phyloP scores from a whole-genome alignment of 1,139 yeast species.

The Debaryomyces subglobosus region DNA sequence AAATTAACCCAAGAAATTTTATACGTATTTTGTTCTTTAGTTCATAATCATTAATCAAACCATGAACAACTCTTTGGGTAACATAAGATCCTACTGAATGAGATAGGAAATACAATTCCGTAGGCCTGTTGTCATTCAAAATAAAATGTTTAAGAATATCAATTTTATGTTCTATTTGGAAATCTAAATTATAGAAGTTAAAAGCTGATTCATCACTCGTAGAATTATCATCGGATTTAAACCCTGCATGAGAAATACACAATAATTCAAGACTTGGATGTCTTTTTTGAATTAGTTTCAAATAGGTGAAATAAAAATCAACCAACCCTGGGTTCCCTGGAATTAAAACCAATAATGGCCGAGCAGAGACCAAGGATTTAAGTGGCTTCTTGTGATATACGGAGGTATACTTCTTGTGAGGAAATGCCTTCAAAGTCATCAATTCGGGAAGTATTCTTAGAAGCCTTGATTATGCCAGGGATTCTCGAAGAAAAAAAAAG shows the following conservation, averaged over 20 bases:
- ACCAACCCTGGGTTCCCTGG: constrained; percentile 75
- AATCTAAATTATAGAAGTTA: constrained; percentile 41
- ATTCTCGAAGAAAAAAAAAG: not conserved
- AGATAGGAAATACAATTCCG: constrained; percentile 51
- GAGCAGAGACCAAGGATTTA: constrained; percentile 9
- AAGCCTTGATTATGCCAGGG: not conserved
- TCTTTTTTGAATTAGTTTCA: constrained; percentile 43
- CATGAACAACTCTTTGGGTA: constrained; percentile 49
- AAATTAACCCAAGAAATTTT: constrained; percentile 57
- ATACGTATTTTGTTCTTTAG: constrained; percentile 23
- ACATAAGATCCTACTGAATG: constrained; percentile 69
- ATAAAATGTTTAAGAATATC: constrained; percentile 38
- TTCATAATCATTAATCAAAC: constrained; percentile 24
- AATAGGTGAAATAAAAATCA: constrained; percentile 57
- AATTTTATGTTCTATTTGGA: constrained; percentile 56
- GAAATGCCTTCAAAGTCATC: constrained; percentile 1
- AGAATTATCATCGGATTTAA: constrained; percentile 31
- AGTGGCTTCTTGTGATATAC: constrained; percentile 27
- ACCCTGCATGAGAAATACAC: constrained; percentile 62
- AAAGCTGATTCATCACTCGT: constrained; percentile 14
- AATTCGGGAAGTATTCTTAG: not conserved
- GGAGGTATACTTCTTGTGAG: constrained; percentile 20
- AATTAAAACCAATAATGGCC: constrained; percentile 48
- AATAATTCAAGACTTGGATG: constrained; percentile 52
- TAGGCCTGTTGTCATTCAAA: constrained; percentile 16